Evolutionary conservation across 2,329 filamentous ascomycete species (phyloP), one percentile per base, ranked within the genome.

Genomic region (Cytospora chrysosperma): DNA sequence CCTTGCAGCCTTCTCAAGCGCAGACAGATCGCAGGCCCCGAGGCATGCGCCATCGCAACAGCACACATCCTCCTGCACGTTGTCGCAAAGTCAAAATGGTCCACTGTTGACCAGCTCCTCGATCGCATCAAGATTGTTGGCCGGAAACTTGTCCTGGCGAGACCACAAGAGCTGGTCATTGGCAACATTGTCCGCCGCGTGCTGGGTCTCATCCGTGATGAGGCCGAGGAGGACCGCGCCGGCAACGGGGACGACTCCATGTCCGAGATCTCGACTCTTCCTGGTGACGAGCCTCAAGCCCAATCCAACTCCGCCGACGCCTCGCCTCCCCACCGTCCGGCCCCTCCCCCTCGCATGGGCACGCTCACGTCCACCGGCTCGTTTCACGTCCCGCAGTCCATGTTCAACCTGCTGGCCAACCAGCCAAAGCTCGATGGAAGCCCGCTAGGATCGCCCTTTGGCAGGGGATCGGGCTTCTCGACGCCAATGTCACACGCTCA

Each of bases 151-250:
- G 88, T 90, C 40, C 86, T 89, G 61, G 93, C 95, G 9, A 92
- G 96, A 71, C 94, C 94, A 19, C 86, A 90, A 65, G 95, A 98
- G 78, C 88, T 97, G 70, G 92, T 93, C 6, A 92, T 97, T 52
- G 94, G 93, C 59, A 99, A 99, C 72, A 93, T 99, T 69, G 92
- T 97, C 54, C 88, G 93, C 65, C 88, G 95, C 67, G 91, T 98
- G 2, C 81, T 99, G 43, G 91, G 93, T 51, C 83, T 99, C 67
- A 95, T 99, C 68, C 88, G 95, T 58, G 93, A 97, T 72, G 93
- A 98, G 72, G 90, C 91, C 47, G 89, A 91, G 70, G 92, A 96
- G 70, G 89, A 92, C 69, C 81, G 88, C 63, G 91, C 91, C 65
- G 85, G 65, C 12, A 65, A 78, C 56, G 85, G 83, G 54, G 87